Evolutionary conservation across 2,329 filamentous ascomycete genomes (phyloP).

Genomic region (Alternaria postmessia): DNA sequence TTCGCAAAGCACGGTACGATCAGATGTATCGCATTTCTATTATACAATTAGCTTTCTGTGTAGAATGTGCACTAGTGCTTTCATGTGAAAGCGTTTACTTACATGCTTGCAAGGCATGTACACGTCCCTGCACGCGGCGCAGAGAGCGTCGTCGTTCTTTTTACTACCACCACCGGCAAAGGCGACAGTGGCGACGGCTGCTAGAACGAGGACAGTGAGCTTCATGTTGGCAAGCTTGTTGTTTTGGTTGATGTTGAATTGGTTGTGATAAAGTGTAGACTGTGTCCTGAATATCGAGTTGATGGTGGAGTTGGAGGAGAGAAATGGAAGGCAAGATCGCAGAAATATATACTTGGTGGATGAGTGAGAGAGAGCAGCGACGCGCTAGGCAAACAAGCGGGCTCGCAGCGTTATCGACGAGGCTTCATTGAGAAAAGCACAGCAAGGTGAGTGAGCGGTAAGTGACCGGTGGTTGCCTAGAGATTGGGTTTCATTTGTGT

Average conservation of each 20-base stretch:
- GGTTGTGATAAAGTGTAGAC: background rate
- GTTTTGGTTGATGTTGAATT: background rate
- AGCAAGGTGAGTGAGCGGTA: background rate
- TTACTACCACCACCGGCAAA: background rate
- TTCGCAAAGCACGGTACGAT: background rate
- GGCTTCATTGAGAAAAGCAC: background rate
- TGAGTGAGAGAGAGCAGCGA: background rate
- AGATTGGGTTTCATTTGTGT: background rate
- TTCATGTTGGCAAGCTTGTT: conserved; percentile 1
- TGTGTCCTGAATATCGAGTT: background rate
- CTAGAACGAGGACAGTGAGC: background rate
- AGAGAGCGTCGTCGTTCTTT: background rate
- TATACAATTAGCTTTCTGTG: background rate
- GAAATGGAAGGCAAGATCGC: background rate
- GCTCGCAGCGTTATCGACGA: background rate
- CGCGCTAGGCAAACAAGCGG: background rate
- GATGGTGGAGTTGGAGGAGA: background rate
- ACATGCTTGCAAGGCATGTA: background rate
- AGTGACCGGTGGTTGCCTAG: background rate
- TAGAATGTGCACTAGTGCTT: background rate
- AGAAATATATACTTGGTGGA: background rate
- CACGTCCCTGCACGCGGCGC: background rate
- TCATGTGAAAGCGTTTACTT: background rate
- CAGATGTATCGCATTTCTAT: background rate
- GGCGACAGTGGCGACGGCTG: background rate